phyloP scores from a whole-genome alignment of 2,329 filamentous ascomycete species.

The Alternaria incomplexa region DNA sequence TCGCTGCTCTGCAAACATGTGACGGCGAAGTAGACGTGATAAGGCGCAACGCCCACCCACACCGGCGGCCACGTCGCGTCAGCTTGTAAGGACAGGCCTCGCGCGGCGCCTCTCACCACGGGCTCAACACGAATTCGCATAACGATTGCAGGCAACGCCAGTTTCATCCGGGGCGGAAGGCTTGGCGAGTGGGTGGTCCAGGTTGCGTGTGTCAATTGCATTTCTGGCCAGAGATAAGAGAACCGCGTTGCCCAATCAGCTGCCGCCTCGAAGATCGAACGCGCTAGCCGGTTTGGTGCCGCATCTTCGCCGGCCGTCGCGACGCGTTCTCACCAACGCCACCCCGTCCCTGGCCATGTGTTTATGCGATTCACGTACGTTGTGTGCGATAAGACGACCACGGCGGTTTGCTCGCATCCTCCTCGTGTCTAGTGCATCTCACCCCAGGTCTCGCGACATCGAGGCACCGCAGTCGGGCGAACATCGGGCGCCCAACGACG shows the following conservation, averaged over 20 bases:
- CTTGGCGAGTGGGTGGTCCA: conserved; percentile 40
- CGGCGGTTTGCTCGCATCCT: background rate
- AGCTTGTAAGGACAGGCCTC: conserved; percentile 9
- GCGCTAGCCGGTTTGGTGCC: conserved; percentile 7
- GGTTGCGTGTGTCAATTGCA: conserved; percentile 24
- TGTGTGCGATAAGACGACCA: conserved; percentile 8
- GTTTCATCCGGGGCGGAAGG: conserved; percentile 32
- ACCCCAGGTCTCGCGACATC: background rate
- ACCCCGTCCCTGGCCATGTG: conserved; percentile 8
- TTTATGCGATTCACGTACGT: conserved; percentile 14
- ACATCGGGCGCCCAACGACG: conserved; percentile 5
- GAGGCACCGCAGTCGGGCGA: background rate
- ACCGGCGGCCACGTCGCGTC: conserved; percentile 18
- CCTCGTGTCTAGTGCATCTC: background rate
- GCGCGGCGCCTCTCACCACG: conserved; percentile 14
- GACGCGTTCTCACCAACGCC: conserved; percentile 6
- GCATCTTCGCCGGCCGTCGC: conserved; percentile 2
- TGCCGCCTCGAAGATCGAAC: background rate
- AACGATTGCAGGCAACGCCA: conserved; percentile 8
- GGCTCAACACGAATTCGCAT: conserved; percentile 6
- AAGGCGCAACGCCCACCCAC: conserved; percentile 13
- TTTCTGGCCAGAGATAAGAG: conserved; percentile 16
- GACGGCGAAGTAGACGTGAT: conserved; percentile 20
- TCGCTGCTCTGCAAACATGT: conserved; percentile 13
- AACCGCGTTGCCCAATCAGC: conserved; percentile 1